Evolutionary conservation across 345 rosid species (phyloP).

Genomic region (Eucalyptus shirleyi): DNA sequence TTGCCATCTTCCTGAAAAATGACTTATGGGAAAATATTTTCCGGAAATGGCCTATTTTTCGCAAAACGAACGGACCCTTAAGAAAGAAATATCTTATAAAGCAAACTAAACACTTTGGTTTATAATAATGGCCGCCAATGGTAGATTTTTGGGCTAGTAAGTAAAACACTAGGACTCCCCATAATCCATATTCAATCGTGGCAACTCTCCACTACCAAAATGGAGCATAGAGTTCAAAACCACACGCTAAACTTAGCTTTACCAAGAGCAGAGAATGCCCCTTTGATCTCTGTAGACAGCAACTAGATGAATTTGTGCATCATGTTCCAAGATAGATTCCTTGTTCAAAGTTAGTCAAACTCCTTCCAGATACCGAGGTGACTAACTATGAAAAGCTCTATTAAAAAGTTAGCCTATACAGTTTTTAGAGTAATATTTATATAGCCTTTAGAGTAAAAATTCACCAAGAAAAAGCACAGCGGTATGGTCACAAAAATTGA

Average conservation of each 20-base stretch:
- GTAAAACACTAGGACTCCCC: not conserved
- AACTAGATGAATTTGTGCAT: not conserved
- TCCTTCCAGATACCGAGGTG: not conserved
- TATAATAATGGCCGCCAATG: not conserved
- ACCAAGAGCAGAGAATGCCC: not conserved
- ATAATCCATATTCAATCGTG: not conserved
- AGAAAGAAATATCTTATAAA: not conserved
- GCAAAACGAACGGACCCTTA: no score
- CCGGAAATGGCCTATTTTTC: fast-evolving
- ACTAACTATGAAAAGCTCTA: not conserved
- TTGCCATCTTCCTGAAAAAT: fast-evolving
- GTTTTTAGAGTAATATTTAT: not conserved
- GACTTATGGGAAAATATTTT: no score
- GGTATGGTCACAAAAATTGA: not conserved
- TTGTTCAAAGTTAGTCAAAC: not conserved
- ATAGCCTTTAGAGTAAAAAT: not conserved
- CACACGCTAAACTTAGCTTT: not conserved
- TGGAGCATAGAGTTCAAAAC: not conserved
- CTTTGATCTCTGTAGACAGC: not conserved
- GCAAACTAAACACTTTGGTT: not conserved
- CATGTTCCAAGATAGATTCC: not conserved
- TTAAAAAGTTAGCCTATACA: not conserved
- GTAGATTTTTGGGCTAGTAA: not conserved
- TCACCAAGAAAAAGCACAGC: not conserved
- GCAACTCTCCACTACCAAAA: not conserved